phyloP scores from a whole-genome alignment of 805 yeast species.

The Candida alai region DNA sequence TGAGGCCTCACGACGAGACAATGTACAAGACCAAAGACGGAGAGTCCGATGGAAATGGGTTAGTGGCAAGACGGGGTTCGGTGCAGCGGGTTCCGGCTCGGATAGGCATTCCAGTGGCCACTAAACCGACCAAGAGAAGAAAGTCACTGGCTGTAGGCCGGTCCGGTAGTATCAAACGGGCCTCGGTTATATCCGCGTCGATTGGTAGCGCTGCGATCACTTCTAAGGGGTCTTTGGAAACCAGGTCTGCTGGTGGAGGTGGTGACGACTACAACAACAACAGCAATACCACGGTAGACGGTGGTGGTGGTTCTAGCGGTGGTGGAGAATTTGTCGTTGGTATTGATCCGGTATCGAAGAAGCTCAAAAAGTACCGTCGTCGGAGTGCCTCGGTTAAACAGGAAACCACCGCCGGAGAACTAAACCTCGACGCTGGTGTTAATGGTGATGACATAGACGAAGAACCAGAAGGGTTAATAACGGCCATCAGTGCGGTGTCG shows the following conservation, averaged over 20 bases:
- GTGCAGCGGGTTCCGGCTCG: conserved; percentile 25
- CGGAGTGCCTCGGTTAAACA: conserved; percentile 1
- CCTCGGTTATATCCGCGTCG: conserved; percentile 1
- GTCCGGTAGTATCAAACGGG: conserved; percentile 9
- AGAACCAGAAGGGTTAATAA: conserved; percentile 20
- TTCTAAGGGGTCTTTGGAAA: conserved; percentile 1
- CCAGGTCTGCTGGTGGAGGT: no score
- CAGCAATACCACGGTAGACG: conserved; percentile 7
- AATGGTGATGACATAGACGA: no score
- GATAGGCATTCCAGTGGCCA: conserved; percentile 33
- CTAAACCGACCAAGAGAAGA: conserved; percentile 27
- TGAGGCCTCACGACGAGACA: conserved; percentile 12
- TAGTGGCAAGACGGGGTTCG: conserved; percentile 4
- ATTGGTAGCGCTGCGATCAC: neutral
- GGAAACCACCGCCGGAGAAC: conserved; percentile 13
- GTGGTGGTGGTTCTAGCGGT: no score
- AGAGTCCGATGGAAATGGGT: conserved; percentile 11
- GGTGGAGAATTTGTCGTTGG: conserved; percentile 27
- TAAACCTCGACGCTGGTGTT: conserved; percentile 9
- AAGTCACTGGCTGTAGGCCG: conserved; percentile 19
- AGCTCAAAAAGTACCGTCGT: conserved; percentile 26
- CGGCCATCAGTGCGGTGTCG: conserved; percentile 25
- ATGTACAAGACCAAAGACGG: no score
- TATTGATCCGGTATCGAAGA: conserved; percentile 25
- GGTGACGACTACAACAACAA: conserved; percentile 9